These are phyloP conservation scores for Eucalyptus cloeziana DNA, from an alignment of 345 rosid genomes.

Conservation along the genomic window DNA sequence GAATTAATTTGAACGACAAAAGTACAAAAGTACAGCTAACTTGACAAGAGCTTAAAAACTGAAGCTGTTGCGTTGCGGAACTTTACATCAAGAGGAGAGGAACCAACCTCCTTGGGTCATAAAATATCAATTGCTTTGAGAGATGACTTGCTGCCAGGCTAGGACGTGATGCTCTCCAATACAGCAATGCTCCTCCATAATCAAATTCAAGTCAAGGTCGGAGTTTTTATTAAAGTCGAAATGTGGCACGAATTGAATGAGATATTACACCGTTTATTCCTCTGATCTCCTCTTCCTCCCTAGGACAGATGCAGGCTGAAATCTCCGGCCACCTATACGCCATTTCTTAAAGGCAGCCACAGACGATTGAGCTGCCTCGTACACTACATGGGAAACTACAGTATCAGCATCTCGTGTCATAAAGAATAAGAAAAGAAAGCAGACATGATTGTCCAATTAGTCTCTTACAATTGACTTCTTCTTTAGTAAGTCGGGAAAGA, in stretches of 20 bases:
- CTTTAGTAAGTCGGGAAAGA: constrained; percentile 43
- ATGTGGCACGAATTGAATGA: neutral
- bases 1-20: neutral
- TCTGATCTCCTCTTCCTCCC: constrained; percentile 64
- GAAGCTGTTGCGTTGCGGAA: neutral
- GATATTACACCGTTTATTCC: constrained; percentile 2
- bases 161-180: neutral
- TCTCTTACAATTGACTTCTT: constrained; percentile 56
- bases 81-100: neutral
- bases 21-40: neutral
- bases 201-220: neutral
- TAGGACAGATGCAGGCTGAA: constrained; percentile 76
- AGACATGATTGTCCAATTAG: neutral
- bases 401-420: neutral
- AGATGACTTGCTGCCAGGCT: neutral
- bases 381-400: constrained; percentile 29
- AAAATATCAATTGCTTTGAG: neutral
- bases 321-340: constrained; percentile 80
- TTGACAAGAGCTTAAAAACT: neutral
- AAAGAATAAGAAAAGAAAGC: neutral
- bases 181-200: neutral
- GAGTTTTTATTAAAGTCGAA: neutral
- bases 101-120: neutral
- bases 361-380: constrained; percentile 72
- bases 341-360: constrained; percentile 69